Percentiles rank a stretch among this genome's conserved stretches.
Evolutionary conservation across 768 basidiomycete species (phyloP).

Genomic region (Auriscalpium orientale): DNA sequence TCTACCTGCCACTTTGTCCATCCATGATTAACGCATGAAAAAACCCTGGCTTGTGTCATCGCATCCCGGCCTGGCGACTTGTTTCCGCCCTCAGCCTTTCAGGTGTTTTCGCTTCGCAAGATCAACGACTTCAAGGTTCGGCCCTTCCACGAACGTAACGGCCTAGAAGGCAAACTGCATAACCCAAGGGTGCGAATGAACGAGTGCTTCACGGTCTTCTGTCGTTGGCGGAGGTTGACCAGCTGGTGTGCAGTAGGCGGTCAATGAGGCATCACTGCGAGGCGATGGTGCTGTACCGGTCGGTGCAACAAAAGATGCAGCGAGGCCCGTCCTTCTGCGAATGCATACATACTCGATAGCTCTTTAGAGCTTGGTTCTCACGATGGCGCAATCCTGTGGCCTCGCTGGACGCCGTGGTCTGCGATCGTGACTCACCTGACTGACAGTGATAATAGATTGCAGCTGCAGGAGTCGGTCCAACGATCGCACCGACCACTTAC

Average conservation of each 20-base stretch:
- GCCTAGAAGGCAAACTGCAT: no score
- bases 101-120: slow-evolving; percentile 21
- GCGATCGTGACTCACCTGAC: no score
- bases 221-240: slow-evolving; percentile 4
- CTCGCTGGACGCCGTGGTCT: no score
- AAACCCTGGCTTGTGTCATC: slow-evolving; percentile 28
- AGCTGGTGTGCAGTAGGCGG: slow-evolving; percentile 13
- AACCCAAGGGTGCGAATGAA: background rate
- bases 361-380: no score
- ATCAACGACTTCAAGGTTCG: slow-evolving; percentile 24
- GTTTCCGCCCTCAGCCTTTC: slow-evolving; percentile 20
- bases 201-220: background rate
- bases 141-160: slow-evolving; percentile 20
- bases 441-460: no score
- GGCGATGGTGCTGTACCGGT: no score
- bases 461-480: no score
- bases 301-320: background rate
- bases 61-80: slow-evolving; percentile 21
- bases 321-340: no score
- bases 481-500: no score
- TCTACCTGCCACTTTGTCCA: background rate
- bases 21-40: slow-evolving; percentile 29
- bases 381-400: no score
- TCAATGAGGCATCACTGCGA: slow-evolving; percentile 6
- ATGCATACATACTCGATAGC: no score